Conservation (phyloP, 768 basidiomycete genomes). For the Boletus bicolor region DNA sequence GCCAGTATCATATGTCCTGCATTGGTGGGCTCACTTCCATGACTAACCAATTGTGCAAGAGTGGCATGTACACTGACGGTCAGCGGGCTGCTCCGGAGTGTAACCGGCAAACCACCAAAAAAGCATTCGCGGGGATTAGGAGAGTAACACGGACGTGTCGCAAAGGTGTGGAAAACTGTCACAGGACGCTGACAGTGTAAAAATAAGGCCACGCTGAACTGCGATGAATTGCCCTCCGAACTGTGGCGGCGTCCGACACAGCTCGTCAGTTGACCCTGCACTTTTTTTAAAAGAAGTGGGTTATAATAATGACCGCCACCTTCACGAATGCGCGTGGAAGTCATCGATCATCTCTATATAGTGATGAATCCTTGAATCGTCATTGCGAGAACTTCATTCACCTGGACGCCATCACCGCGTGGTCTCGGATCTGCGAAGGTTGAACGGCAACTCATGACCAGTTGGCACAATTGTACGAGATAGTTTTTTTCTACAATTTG, state of each 20-base stretch:
- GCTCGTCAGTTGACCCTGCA: neutral
- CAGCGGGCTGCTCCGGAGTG: neutral
- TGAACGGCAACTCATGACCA: constrained; percentile 5
- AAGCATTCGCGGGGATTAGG: neutral
- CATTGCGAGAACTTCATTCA: neutral
- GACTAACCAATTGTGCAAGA: neutral
- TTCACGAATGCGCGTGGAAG: constrained; percentile 8
- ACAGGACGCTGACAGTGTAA: constrained; percentile 2
- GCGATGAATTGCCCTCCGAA: neutral
- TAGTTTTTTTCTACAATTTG: neutral
- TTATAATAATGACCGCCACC: constrained; percentile 12
- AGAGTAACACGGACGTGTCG: neutral
- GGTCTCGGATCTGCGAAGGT: constrained; percentile 7
- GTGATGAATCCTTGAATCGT: neutral
- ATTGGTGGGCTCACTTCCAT: constrained; percentile 1
- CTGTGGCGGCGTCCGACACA: constrained; percentile 1
- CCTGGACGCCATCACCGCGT: constrained; percentile 1
- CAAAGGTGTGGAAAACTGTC: neutral
- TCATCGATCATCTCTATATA: neutral
- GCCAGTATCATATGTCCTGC: constrained; percentile 1
- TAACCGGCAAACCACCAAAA: neutral
- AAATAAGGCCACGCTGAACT: neutral
- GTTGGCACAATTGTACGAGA: neutral
- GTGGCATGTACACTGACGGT: neutral
- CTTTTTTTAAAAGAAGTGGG: neutral